Evolutionary conservation across 805 yeast species (phyloP).

Genomic region (Nakazawaea peltata): DNA sequence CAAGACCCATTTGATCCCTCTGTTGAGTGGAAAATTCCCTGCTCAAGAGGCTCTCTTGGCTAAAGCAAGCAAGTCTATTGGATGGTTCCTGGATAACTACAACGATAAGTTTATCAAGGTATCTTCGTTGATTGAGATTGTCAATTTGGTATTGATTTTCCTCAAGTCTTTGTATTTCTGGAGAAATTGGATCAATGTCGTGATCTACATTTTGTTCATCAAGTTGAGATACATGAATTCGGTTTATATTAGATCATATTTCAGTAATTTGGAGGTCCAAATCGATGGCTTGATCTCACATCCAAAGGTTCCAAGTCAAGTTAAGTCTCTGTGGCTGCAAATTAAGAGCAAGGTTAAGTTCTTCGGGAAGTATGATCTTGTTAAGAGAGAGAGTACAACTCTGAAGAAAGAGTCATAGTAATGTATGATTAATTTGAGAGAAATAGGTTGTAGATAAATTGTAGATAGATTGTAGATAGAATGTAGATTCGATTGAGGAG

Average conservation of each 20-base stretch:
- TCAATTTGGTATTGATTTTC: constrained; percentile 18
- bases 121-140: constrained; percentile 50
- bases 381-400: constrained; percentile 2
- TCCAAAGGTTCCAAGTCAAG: constrained; percentile 42
- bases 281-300: constrained; percentile 42
- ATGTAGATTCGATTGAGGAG: too few species aligned
- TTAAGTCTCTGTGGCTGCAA: constrained; percentile 41
- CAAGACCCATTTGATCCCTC: constrained; percentile 60
- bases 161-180: constrained; percentile 28
- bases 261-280: constrained; percentile 26
- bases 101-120: constrained; percentile 52
- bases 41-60: background rate
- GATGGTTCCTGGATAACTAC: constrained; percentile 30
- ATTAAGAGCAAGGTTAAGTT: constrained; percentile 27
- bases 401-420: background rate
- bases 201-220: constrained; percentile 22
- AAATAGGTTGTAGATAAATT: too few species aligned
- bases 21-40: constrained; percentile 29
- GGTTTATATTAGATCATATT: constrained; percentile 30
- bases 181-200: constrained; percentile 21
- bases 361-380: constrained; percentile 11
- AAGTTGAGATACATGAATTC: constrained; percentile 34
- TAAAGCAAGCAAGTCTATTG: constrained; percentile 20
- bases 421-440: too few species aligned
- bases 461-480: too few species aligned